These are phyloP conservation scores for Cladosporium sp. DNA, from an alignment of 2,329 filamentous ascomycete genomes.

Conservation along the genomic window DNA sequence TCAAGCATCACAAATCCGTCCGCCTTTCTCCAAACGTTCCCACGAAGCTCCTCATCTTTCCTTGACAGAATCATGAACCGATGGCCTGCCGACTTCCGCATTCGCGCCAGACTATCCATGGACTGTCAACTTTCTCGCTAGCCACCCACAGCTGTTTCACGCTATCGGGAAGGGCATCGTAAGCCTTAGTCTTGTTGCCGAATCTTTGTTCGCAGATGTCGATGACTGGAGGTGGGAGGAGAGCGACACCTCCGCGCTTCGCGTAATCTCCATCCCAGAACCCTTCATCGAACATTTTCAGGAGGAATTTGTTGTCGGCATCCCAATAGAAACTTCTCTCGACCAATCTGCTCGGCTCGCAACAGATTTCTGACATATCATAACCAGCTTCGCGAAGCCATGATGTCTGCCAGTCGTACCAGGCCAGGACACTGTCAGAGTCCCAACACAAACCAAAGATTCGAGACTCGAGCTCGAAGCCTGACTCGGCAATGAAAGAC, in stretches of 20 bases:
- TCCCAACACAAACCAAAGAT: not conserved
- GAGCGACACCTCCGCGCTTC: not conserved
- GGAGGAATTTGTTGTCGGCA: not conserved
- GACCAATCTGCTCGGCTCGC: not conserved
- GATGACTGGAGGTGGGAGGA: not conserved
- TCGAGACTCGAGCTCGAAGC: conserved; percentile 6
- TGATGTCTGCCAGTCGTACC: not conserved
- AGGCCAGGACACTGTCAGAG: not conserved
- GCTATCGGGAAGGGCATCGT: not conserved
- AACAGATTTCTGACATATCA: not conserved
- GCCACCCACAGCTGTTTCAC: not conserved
- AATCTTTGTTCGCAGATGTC: not conserved
- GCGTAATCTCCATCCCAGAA: not conserved
- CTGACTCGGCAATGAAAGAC: not conserved
- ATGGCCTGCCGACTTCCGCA: no score
- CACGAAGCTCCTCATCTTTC: not conserved
- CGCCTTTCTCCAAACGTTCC: not conserved
- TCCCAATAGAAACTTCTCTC: not conserved
- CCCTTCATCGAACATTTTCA: not conserved
- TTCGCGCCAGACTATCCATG: no score
- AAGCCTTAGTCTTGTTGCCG: not conserved
- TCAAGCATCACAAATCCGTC: not conserved
- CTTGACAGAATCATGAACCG: no score
- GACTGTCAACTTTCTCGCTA: not conserved
- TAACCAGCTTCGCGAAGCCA: not conserved